phyloP scores from a whole-genome alignment of 83 land plant species.

The Thuja plicata region DNA sequence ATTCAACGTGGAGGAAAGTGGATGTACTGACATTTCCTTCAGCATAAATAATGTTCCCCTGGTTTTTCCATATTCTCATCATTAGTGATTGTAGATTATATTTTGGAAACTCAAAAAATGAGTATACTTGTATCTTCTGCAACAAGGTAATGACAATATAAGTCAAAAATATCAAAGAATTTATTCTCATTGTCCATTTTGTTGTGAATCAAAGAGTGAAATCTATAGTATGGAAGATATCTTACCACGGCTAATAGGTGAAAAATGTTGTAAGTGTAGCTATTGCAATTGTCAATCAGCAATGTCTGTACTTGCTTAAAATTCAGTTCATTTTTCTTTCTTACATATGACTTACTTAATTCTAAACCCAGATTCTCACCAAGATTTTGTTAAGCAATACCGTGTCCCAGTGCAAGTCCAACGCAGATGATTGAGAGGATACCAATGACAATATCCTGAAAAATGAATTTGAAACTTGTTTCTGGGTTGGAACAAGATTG shows the following conservation, averaged over 20 bases:
- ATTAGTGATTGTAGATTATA: background rate
- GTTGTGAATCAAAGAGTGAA: background rate
- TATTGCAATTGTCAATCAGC: constrained; percentile 95
- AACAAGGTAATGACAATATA: background rate
- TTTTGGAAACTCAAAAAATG: background rate
- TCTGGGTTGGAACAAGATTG: too few relatives aligned
- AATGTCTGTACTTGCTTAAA: constrained; percentile 57
- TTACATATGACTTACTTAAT: background rate
- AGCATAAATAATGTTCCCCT: too few relatives aligned
- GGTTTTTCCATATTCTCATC: background rate
- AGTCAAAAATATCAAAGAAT: background rate
- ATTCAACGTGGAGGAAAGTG: too few relatives aligned
- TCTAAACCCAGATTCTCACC: constrained; percentile 8
- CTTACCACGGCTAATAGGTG: constrained; percentile 75
- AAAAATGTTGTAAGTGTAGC: constrained; percentile 96
- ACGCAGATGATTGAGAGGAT: background rate
- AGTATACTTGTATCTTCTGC: background rate
- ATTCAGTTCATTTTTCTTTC: background rate
- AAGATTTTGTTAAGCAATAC: background rate
- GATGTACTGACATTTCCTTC: too few relatives aligned
- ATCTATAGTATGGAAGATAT: background rate
- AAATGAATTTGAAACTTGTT: background rate
- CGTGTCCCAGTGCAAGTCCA: background rate
- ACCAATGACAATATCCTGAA: background rate
- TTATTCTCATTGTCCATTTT: background rate